Evolutionary conservation across 2,329 filamentous ascomycete genomes (phyloP), one percentile per base, ranked within the genome.

Genomic region (Aspergillus puulaauensis): DNA sequence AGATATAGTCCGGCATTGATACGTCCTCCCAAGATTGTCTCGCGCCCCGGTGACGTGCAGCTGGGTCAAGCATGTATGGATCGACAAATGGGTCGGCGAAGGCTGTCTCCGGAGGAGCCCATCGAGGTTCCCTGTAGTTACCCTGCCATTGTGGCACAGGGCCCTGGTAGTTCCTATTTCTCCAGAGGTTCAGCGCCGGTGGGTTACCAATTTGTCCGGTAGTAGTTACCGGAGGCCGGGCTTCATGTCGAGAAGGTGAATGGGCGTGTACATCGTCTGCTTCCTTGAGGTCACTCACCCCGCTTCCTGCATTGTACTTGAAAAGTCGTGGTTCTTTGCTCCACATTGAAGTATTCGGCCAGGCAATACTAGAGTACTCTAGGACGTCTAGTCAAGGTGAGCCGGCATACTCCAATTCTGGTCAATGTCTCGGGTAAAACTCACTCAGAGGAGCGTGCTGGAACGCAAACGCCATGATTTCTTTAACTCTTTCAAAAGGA

Each of bases 361-460:
- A 96, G 2, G 90, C 90, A 67, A 96, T 91, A 3, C 83, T 83
- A 2, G 86, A 86, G 59, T 78, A 80, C 72, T 95, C 89, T 31
- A 96, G 81, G 23, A 93, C 79, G 43, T 89, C 91, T 91, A 63
- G 15, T 33, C 15, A 19, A 45, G 15, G 52, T 71, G 23, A 70
- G 56, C 37, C 43, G 27, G 45, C 14, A 44, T 24, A 27, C 8
- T 51, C 17, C 2, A 41, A 19, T 5, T 24, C 7, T 19, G 9
- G n/a, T 19, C 43, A 39, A 17, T 15, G 15, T 11, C 23, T 41
- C 31, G 15, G 21, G 21, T 12, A 31, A 8, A 27, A 74, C 80
- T 64, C 77, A 93, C 91, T 82, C 54, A 90, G 75, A 1, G 91
- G 91, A 35, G 90, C 91, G 77, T 95, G 90, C 68, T 95, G 90